Evolutionary conservation across 1,284 basidiomycete genomes (phyloP).

Genomic region (Sanghuangporus baumii): DNA sequence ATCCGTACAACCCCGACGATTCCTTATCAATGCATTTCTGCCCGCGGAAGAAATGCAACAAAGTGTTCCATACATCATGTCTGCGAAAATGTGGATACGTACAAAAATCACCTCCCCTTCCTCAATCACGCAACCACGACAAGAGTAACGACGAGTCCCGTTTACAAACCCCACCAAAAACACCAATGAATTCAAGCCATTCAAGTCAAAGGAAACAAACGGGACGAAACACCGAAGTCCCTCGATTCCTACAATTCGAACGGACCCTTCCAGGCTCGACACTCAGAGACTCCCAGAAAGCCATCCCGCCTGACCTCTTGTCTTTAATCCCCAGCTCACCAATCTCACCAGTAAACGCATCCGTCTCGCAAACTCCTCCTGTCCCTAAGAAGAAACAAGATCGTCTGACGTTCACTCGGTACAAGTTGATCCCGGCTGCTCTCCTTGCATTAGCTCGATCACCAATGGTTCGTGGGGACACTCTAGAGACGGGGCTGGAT

Average conservation of each 20-base stretch:
- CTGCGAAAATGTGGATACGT: neutral
- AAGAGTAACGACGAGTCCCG: neutral
- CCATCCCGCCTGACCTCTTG: neutral
- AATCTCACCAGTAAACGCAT: neutral
- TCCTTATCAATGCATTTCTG: conserved; percentile 10
- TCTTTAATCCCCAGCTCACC: neutral
- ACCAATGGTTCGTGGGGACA: conserved; percentile 8
- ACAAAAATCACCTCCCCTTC: neutral
- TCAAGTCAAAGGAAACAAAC: neutral
- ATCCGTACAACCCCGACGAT: conserved; percentile 6
- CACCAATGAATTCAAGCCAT: neutral
- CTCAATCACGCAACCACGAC: neutral
- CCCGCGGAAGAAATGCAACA: conserved; percentile 1
- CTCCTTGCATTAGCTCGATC: conserved; percentile 15
- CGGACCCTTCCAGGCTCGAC: neutral
- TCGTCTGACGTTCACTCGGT: neutral
- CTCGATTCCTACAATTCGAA: conserved; percentile 7
- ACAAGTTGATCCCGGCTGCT: neutral
- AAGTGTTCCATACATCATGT: conserved; percentile 7
- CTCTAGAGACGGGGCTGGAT: neutral
- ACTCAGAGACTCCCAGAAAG: neutral
- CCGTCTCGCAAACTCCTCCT: neutral
- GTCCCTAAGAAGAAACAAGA: neutral
- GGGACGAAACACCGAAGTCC: neutral
- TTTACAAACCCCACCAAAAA: neutral